Base-by-base conservation (phyloP, 495 filamentous ascomycete species). In the Aspergillus mulundensis region DNA sequence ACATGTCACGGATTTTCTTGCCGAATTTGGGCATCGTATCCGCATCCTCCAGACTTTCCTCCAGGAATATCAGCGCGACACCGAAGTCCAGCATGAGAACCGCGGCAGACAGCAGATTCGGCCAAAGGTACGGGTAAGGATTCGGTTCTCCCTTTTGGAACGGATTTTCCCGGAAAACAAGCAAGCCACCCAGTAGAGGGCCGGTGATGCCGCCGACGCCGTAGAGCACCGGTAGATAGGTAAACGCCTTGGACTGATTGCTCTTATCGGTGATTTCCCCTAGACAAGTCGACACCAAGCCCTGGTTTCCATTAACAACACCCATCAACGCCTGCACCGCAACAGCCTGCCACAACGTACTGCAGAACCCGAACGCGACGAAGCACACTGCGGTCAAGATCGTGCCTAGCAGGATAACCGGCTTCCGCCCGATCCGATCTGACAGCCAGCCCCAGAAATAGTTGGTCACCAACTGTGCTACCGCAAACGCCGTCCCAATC, bases 251-350 rank as follows among this genome's bases (percentile, higher is more conserved):
- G 39, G 87, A 90, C 72, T 98, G 94, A 68, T 98, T 98, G 58
- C 87, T 92, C 39, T 88, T 84, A 64, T 97, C 93, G 1, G 94
- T 98, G 54, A 98, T 87, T 68, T 98, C 94, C 11, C 95, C 94
- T 23, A 98, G 75, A 54, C 91, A 94, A 1, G 95, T 96, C 23
- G 90, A 91, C 2, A 98, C 89, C 18, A 97, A 81, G 6, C 81
- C 87, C 62, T 84, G 82, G 61, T 98, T 98, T 11, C 95, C 94
- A 66, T 97, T 97, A 20, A 95, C 84, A 42, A 96, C 62, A 12
- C 94, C 94, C 89, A 96, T 96, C 39, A 93, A 71, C 0, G 85
- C 83, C 66, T 98, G 95, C 10, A 95, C 91, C 19, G 85, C 42
- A 6, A 96, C 78, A 8, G 95, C 86, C 63, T 97, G 91, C 76